Evolutionary conservation across 2,329 filamentous ascomycete species (phyloP), one percentile per base, ranked within the genome.

Genomic region (Aurifilum marmelostoma): DNA sequence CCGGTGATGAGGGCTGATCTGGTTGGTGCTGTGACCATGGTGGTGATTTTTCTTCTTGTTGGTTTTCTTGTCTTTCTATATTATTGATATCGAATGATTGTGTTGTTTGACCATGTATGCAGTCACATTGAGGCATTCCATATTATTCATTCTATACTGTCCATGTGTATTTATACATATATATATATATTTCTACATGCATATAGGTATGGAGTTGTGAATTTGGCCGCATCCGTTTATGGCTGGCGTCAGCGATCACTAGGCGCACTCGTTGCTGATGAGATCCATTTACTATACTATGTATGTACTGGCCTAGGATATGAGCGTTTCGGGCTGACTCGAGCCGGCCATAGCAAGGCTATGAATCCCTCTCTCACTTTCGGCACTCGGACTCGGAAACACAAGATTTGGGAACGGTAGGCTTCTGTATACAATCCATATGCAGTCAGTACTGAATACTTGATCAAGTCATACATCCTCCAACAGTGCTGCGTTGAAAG

Each of bases 1-100:
- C 78, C 78, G 0, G 78, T 78, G 18, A 80, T 71, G 18, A 80
- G 70, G 32, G 79, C 74, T 2, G 73, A 76, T 52, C 56, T 71
- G 39, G 41, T 63, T 3, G 41, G 39, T 24, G 27, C 12, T 21
- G 29, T 34, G 58, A n/a, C 8, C 24, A 41, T 41, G 37, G 37
- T 41, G 2, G n/a, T 24, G 6, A 9, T 24, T 34, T 41, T 9
- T 59, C 14, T n/a, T n/a, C n/a, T n/a, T n/a, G n/a, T n/a, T n/a
- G n/a, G n/a, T n/a, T 2, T 37, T 34, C 4, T 37, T 16, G n/a
- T 47, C 18, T 21, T 47, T 47, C 43, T 47, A 3, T 47, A 3
- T 21, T 21, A 18, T 16, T n/a, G 6, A 7, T 16, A 21, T 16
- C n/a, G n/a, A n/a, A 21, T 54, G 12, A 5, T 29, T 54, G n/a